Percentiles rank a stretch among this genome's conserved stretches.
phyloP scores from a whole-genome alignment of 169 alveolate species.

The Cardiosporidium cionae region DNA sequence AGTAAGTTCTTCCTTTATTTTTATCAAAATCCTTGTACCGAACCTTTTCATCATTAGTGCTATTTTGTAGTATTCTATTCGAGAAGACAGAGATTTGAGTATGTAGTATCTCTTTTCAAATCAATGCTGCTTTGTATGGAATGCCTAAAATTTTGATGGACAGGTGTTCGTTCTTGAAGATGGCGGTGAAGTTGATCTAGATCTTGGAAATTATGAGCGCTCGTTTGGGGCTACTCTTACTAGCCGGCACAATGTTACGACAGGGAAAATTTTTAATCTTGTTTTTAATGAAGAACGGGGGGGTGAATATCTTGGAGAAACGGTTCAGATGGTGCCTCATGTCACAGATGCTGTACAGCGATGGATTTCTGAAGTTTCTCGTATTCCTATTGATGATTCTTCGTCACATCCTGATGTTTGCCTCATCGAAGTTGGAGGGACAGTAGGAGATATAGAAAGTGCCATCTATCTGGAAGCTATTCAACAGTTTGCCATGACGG shows the following conservation, averaged over 20 bases:
- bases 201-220: conserved; percentile 96
- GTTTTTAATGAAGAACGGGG: conserved; percentile 80
- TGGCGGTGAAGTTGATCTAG: conserved; percentile 96
- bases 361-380: conserved; percentile 72
- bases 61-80: no score
- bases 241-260: conserved; percentile 77
- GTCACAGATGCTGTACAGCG: conserved; percentile 57
- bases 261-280: conserved; percentile 87
- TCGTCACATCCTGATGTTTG: conserved; percentile 77
- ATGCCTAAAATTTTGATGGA: no score
- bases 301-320: conserved; percentile 91
- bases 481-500: conserved; percentile 65
- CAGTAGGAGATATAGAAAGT: conserved; percentile 93
- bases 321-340: conserved; percentile 77
- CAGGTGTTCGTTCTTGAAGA: conserved; percentile 87
- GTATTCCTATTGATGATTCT: conserved; percentile 26
- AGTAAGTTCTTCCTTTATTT: no score
- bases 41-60: no score
- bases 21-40: no score
- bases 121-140: no score
- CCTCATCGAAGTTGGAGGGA: conserved; percentile 90
- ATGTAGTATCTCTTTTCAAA: no score
- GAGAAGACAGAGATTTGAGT: no score
- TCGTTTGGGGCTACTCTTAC: conserved; percentile 75
- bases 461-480: conserved; percentile 85